Evolutionary conservation across 2,329 filamentous ascomycete species (phyloP), one percentile per base, ranked within the genome.

Genomic region (Botryosphaeria dothidea): DNA sequence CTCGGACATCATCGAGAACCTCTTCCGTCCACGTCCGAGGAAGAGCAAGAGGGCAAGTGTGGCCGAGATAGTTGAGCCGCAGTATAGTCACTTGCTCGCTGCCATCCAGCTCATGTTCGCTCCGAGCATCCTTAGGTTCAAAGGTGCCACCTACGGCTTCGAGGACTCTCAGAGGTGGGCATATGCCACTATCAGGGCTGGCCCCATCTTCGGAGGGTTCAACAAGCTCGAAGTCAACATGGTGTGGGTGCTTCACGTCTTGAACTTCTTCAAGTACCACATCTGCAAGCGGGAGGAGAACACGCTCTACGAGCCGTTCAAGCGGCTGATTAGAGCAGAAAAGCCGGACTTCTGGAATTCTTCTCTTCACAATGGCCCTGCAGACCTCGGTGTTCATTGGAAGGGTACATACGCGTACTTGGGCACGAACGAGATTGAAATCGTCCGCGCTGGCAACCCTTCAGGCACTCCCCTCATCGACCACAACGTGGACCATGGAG

Each of bases 241-340:
- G 61, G 71, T 77, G 1, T 84, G 80, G 79, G 60, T 81, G 2
- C 70, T 84, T 4, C 79, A 85, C 67, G 74, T 79, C 43, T 70
- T 83, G 48, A 84, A 84, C 66, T 86, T 85, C 76, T 86, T 85
- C 75, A 80, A 80, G 51, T 79, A 80, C 56, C 82, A 86, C 67
- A 78, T 85, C 70, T 78, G 77, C 45, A 69, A 69, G 7, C 52
- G 72, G 8, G 73, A 73, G 3, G 76, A 79, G n/a, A 69, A 71
- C 23, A 75, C 79, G 0, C 71, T 84, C 3, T 74, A 70, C 52
- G 62, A 72, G 8, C 71, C 72, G 2, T 80, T 80, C 67, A 62
- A 68, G 5, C 70, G 73, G 3, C 74, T 85, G 7, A 68, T 74
- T 1, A 51, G 56, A 0, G 49, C 70, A 23, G 75, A 83, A 48